Evolutionary conservation across 441 rosid species (phyloP).

Genomic region (Populus hybrid): DNA sequence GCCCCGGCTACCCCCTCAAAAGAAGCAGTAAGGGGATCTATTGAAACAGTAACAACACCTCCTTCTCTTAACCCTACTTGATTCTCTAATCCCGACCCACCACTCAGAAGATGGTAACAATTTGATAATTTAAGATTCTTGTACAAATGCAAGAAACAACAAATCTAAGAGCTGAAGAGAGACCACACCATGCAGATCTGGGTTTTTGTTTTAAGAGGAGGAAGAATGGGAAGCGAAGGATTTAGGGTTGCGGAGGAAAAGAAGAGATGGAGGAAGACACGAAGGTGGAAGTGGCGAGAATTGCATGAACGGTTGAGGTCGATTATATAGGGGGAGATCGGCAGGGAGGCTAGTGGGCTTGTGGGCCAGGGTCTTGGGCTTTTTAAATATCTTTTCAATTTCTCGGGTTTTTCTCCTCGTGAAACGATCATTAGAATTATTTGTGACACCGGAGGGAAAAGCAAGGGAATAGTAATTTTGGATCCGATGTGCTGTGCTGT

Average conservation of each 20-base stretch:
- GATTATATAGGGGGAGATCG: slow-evolving; percentile 40
- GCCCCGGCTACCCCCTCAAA: slow-evolving; percentile 99
- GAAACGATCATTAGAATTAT: too few relatives aligned
- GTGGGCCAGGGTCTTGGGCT: slow-evolving; percentile 31
- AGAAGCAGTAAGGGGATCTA: slow-evolving; percentile 64
- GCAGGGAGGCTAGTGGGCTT: slow-evolving; percentile 15
- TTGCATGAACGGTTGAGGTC: slow-evolving; percentile 38
- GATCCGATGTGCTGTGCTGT: not conserved
- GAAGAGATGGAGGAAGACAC: not conserved
- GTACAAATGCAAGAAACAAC: not conserved
- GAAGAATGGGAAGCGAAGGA: slow-evolving; percentile 9
- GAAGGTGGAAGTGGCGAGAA: slow-evolving; percentile 42
- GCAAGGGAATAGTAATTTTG: not conserved
- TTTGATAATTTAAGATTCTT: not conserved
- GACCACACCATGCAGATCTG: slow-evolving; percentile 47
- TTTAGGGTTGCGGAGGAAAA: slow-evolving; percentile 2
- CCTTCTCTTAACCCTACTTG: slow-evolving; percentile 43
- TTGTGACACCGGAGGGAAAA: too few relatives aligned
- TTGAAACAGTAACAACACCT: slow-evolving; percentile 38
- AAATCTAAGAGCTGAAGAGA: slow-evolving; percentile 20
- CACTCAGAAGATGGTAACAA: slow-evolving; percentile 35
- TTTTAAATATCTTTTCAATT: slow-evolving; percentile 20
- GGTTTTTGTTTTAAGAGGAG: not conserved
- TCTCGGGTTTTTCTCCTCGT: slow-evolving; percentile 4
- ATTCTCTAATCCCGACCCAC: slow-evolving; percentile 46